phyloP scores from a whole-genome alignment of 1,139 yeast species.

The Hanseniaspora uvarum region DNA sequence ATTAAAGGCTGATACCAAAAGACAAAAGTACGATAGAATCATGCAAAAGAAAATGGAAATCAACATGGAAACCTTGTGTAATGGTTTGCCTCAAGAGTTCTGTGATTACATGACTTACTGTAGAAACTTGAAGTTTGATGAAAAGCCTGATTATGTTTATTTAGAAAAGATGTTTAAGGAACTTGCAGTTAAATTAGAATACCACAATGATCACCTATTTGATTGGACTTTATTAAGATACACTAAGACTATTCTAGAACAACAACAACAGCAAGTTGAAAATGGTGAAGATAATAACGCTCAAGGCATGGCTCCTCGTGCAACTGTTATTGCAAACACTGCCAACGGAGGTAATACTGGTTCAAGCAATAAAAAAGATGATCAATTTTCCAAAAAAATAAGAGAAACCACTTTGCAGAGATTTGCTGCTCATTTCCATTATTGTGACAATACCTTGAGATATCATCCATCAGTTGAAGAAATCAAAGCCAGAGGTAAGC shows the following conservation, averaged over 20 bases:
- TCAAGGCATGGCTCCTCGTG: conserved; percentile 19
- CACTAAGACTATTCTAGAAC: conserved; percentile 43
- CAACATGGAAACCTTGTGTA: conserved; percentile 76
- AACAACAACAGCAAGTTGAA: conserved; percentile 23
- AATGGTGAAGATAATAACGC: conserved; percentile 19
- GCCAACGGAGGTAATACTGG: conserved; percentile 16
- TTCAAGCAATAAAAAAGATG: conserved; percentile 23
- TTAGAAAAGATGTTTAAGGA: conserved; percentile 85
- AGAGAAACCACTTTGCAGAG: conserved; percentile 31
- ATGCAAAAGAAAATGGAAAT: conserved; percentile 95
- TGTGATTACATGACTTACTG: conserved; percentile 81
- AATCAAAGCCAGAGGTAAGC: conserved; percentile 23
- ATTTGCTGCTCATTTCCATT: conserved; percentile 32
- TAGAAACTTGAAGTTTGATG: conserved; percentile 84
- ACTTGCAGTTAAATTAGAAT: conserved; percentile 76
- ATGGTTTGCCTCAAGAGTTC: conserved; percentile 87
- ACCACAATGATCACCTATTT: conserved; percentile 85
- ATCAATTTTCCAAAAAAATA: conserved; percentile 27
- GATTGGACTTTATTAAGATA: conserved; percentile 94
- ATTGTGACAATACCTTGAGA: conserved; percentile 28
- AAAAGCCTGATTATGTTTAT: conserved; percentile 88
- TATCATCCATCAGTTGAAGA: conserved; percentile 32
- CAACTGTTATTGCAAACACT: conserved; percentile 23
- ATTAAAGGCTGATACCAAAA: conserved; percentile 88
- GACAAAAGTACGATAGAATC: conserved; percentile 92